Evolutionary conservation across 2,329 filamentous ascomycete species (phyloP).

Genomic region (Cladosporium sp.): DNA sequence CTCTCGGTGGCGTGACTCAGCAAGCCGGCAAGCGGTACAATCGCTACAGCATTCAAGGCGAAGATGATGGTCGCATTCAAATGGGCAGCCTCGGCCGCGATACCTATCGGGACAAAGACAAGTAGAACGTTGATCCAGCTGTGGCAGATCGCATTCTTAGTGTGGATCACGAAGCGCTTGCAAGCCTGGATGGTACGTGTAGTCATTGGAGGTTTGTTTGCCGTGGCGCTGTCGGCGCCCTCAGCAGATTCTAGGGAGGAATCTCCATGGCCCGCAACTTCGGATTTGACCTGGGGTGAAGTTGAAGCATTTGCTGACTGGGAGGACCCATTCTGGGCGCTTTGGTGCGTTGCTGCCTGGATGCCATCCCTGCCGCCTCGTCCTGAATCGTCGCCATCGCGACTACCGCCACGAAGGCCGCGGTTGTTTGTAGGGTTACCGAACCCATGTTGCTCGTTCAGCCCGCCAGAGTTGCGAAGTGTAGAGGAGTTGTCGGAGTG

Average conservation of each 20-base stretch:
- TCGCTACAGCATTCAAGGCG: slow-evolving; percentile 48
- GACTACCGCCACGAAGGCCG: slow-evolving; percentile 19
- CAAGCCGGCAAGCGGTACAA: slow-evolving; percentile 47
- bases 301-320: slow-evolving; percentile 26
- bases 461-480: slow-evolving; percentile 29
- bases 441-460: slow-evolving; percentile 26
- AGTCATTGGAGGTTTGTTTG: slow-evolving; percentile 40
- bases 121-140: slow-evolving; percentile 75
- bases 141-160: slow-evolving; percentile 58
- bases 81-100: slow-evolving; percentile 51
- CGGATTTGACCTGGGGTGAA: slow-evolving; percentile 41
- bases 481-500: slow-evolving; percentile 18
- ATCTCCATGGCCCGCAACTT: slow-evolving; percentile 48
- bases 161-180: slow-evolving; percentile 50
- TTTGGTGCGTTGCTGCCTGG: slow-evolving; percentile 25
- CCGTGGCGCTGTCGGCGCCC: slow-evolving; percentile 19
- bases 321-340: slow-evolving; percentile 19
- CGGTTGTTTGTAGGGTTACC: slow-evolving; percentile 19
- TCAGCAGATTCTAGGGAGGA: slow-evolving; percentile 44
- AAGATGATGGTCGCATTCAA: slow-evolving; percentile 43
- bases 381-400: slow-evolving; percentile 24
- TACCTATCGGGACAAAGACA: slow-evolving; percentile 73
- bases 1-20: slow-evolving; percentile 47
- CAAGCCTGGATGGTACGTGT: slow-evolving; percentile 48
- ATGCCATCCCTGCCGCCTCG: slow-evolving; percentile 15